These are phyloP conservation scores for Lactarius vividus DNA, from an alignment of 768 basidiomycete genomes.

Conservation along the genomic window DNA sequence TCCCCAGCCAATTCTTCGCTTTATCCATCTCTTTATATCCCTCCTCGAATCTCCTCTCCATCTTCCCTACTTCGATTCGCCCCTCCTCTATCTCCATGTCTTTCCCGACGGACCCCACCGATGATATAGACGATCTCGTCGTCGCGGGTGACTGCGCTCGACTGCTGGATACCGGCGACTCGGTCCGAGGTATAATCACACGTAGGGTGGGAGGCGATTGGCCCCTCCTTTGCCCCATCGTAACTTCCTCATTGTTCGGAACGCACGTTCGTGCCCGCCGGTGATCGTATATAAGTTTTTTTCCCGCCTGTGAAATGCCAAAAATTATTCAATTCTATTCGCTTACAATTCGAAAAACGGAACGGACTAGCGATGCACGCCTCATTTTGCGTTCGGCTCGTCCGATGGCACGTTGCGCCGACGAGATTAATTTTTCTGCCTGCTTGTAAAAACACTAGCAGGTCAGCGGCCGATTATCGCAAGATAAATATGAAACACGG, in stretches of 20 bases:
- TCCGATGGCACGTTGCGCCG: constrained; percentile 19
- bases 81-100: constrained; percentile 57
- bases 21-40: constrained; percentile 65
- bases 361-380: constrained; percentile 24
- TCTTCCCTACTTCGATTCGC: constrained; percentile 61
- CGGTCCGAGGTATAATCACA: constrained; percentile 21
- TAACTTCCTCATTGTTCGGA: neutral
- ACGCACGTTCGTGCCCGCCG: constrained; percentile 10
- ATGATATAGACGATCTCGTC: constrained; percentile 45
- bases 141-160: constrained; percentile 29
- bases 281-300: constrained; percentile 16
- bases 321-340: neutral
- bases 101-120: constrained; percentile 51
- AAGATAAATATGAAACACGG: constrained; percentile 27
- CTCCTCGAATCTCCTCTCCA: constrained; percentile 53
- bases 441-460: neutral
- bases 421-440: constrained; percentile 17
- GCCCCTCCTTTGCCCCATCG: neutral
- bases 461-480: constrained; percentile 8
- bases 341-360: constrained; percentile 3
- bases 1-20: constrained; percentile 54
- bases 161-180: constrained; percentile 1
- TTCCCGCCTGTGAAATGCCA: constrained; percentile 10
- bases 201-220: constrained; percentile 3
- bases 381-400: constrained; percentile 22